phyloP scores from a whole-genome alignment of 192 early-diverging fungal genomes.

The Coemansia sp. region DNA sequence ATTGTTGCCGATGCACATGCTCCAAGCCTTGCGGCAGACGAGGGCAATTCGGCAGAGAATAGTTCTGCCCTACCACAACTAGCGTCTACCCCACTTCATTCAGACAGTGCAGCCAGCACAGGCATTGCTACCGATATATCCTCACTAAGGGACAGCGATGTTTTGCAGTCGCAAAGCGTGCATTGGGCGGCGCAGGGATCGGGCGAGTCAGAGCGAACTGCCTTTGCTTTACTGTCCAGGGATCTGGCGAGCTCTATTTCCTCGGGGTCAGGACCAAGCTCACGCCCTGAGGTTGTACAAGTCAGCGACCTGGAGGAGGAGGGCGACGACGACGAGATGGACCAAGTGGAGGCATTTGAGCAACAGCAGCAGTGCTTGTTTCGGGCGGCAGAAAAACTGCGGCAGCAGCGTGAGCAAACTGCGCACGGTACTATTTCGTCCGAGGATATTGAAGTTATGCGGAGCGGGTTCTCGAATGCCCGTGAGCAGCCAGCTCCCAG shows the following conservation, averaged over 20 bases:
- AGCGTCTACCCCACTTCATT: neutral
- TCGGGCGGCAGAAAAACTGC: conserved; percentile 27
- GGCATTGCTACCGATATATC: neutral
- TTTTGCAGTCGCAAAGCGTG: conserved; percentile 7
- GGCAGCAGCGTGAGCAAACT: conserved; percentile 34
- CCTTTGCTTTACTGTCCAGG: conserved; percentile 1
- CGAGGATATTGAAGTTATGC: conserved; percentile 35
- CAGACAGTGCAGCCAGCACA: neutral
- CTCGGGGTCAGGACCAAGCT: neutral
- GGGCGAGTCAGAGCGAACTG: conserved; percentile 26
- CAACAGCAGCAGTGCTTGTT: conserved; percentile 37
- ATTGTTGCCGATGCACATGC: neutral
- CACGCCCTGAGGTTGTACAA: conserved; percentile 17
- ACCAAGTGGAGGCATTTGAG: conserved; percentile 26
- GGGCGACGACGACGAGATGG: conserved; percentile 3
- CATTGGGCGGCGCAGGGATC: conserved; percentile 10
- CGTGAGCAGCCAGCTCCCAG: conserved; percentile 44
- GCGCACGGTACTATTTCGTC: conserved; percentile 29
- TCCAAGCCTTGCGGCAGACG: neutral
- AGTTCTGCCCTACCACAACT: neutral
- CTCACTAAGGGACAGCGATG: conserved; percentile 16
- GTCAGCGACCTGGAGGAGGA: conserved; percentile 8
- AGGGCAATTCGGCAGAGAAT: no score
- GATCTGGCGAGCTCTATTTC: conserved; percentile 11
- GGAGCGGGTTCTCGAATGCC: conserved; percentile 58